Evolutionary conservation across 1,284 basidiomycete genomes (phyloP), one percentile per base, ranked within the genome.

Genomic region (Sanghuangporus baumii): DNA sequence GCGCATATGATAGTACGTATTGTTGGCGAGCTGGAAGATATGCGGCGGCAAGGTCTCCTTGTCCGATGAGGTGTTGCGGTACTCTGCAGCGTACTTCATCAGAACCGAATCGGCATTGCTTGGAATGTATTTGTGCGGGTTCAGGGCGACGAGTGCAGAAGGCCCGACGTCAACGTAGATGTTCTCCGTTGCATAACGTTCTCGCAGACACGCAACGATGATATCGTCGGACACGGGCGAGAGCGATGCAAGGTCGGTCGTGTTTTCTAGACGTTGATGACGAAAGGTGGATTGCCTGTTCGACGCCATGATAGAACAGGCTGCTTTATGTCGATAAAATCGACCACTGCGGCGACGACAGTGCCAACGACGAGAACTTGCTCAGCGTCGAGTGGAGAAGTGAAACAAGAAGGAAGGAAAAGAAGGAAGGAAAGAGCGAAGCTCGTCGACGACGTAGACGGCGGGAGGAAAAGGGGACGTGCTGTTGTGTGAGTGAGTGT

Each of bases 1-100:
- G 57, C 87, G 82, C 94, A 98, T 98, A 76, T 98, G 94, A 74
- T 95, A 98, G 78, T 97, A 98, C 11, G 93, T 89, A 76, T 91
- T 89, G 72, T 94, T 89, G 6, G 93, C 91, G 43, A 93, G 81
- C 66, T 93, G 88, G 74, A 96, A 98, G 60, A 98, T 87, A 71
- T 91, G 89, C 3, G 88, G 88, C 2, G 82, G 81, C 2, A 85
- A 74, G 18, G 67, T 71, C 57, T 67, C 68, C 68, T 74, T 78
- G 65, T 79, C 77, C 50, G 78, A 78, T 7, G 77, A 75, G 26
- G 78, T 79, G 68, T 81, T 78, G 62, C 82, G 80, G 71, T 85
- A 86, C 69, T 87, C 86, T 37, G 87, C 79, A 4, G 92, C 88
- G 71, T 96, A 96, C 71, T 91, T 89, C 74, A 91, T 85, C 43